Percentiles rank a stretch among this genome's conserved stretches.
Conservation (phyloP, 2,329 filamentous ascomycete genomes). For the Chrysosporium keratinophilum region DNA sequence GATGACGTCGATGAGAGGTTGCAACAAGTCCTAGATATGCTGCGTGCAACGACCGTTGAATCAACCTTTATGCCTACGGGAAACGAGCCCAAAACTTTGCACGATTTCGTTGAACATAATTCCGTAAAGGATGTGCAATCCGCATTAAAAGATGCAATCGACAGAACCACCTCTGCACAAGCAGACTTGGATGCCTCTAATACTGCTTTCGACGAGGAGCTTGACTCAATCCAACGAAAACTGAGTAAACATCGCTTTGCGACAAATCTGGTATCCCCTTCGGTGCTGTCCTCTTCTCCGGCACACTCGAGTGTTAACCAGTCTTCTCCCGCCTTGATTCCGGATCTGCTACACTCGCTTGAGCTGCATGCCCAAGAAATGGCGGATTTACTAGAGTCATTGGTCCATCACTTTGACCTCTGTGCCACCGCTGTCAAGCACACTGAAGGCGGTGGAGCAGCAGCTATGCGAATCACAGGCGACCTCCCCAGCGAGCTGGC, state of each 20-base stretch:
- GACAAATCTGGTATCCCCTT: slow-evolving; percentile 22
- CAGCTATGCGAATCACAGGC: slow-evolving; percentile 54
- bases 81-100: slow-evolving; percentile 46
- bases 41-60: slow-evolving; percentile 51
- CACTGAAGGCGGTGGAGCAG: slow-evolving; percentile 67
- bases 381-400: slow-evolving; percentile 66
- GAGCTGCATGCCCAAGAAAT: slow-evolving; percentile 69
- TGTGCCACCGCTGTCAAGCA: slow-evolving; percentile 85
- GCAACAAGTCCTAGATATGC: slow-evolving; percentile 44
- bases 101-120: slow-evolving; percentile 57
- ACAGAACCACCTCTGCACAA: slow-evolving; percentile 51
- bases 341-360: slow-evolving; percentile 50
- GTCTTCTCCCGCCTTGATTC: slow-evolving; percentile 35
- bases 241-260: slow-evolving; percentile 37
- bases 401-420: slow-evolving; percentile 83
- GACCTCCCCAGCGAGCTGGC: slow-evolving; percentile 48
- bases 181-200: slow-evolving; percentile 45
- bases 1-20: slow-evolving; percentile 51
- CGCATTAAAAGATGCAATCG: slow-evolving; percentile 49
- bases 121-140: slow-evolving; percentile 49
- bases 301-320: slow-evolving; percentile 24
- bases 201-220: slow-evolving; percentile 61
- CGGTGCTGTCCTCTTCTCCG: slow-evolving; percentile 27
- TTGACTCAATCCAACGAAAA: slow-evolving; percentile 54
- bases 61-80: slow-evolving; percentile 43